Conservation (phyloP, 805 yeast species). For the Candida silvicultrix region DNA sequence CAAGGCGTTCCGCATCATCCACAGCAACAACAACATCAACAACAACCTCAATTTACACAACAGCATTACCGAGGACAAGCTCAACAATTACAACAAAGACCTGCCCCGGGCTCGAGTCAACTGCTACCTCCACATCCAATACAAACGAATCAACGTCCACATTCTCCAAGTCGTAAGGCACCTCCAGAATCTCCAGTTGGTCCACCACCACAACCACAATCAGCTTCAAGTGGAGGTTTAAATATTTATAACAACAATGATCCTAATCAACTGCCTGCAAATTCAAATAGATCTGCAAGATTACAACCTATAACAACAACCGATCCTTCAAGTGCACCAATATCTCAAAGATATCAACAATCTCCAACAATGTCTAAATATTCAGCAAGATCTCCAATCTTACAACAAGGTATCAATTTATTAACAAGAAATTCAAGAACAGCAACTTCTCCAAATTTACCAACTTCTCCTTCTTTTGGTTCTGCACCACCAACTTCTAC, state of each 20-base stretch:
- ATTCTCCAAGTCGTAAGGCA: conserved; percentile 1
- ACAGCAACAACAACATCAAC: neutral
- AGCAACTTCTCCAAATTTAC: conserved; percentile 16
- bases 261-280: conserved; percentile 16
- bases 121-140: neutral
- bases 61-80: conserved; percentile 4
- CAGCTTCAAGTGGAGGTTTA: neutral
- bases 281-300: conserved; percentile 7
- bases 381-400: conserved; percentile 26
- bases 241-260: neutral
- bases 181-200: neutral
- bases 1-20: neutral
- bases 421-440: conserved; percentile 23
- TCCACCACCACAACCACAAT: neutral
- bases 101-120: no score
- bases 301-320: conserved; percentile 14
- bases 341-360: conserved; percentile 14
- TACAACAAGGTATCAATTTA: conserved; percentile 32
- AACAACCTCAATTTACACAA: neutral
- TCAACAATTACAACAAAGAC: conserved; percentile 1
- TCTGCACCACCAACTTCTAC: neutral
- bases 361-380: conserved; percentile 10
- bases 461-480: conserved; percentile 1
- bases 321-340: conserved; percentile 10
- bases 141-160: conserved; percentile 2